Conservation (phyloP, 2,329 filamentous ascomycete species). For the Alternaria postmessia region DNA sequence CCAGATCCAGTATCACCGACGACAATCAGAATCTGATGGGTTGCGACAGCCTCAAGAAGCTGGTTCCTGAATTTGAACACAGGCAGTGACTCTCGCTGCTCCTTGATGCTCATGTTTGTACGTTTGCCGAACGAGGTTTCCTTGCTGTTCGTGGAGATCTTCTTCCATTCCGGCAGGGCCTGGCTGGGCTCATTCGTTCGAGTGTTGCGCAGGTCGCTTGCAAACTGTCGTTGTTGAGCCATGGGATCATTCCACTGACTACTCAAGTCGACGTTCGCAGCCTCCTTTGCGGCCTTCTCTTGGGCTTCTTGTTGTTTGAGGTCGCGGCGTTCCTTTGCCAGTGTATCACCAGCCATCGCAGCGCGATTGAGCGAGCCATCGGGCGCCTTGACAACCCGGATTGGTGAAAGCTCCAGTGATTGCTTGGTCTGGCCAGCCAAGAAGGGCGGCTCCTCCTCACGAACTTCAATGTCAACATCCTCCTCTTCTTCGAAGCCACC, state of each 20-base stretch:
- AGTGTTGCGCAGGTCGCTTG: slow-evolving; percentile 78
- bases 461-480: slow-evolving; percentile 95
- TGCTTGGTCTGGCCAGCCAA: slow-evolving; percentile 95
- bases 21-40: slow-evolving; percentile 93
- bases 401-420: slow-evolving; percentile 91
- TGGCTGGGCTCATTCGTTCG: slow-evolving; percentile 68
- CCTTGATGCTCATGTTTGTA: slow-evolving; percentile 90
- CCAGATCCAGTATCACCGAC: slow-evolving; percentile 97
- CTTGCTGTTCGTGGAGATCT: slow-evolving; percentile 78
- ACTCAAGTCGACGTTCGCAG: slow-evolving; percentile 80
- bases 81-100: slow-evolving; percentile 88
- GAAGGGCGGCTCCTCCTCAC: slow-evolving; percentile 96
- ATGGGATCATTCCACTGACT: slow-evolving; percentile 98
- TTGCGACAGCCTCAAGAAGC: slow-evolving; percentile 83
- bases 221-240: slow-evolving; percentile 89
- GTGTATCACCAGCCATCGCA: slow-evolving; percentile 87
- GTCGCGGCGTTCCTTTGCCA: slow-evolving; percentile 91
- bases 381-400: slow-evolving; percentile 94
- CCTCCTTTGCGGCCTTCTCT: slow-evolving; percentile 76
- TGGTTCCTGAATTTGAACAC: slow-evolving; percentile 89
- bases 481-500: slow-evolving; percentile 91
- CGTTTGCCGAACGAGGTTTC: slow-evolving; percentile 84
- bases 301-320: slow-evolving; percentile 87
- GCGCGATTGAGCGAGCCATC: slow-evolving; percentile 98
- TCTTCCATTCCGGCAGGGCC: slow-evolving; percentile 91